These are phyloP conservation scores for Apiotrichum gracile DNA, from an alignment of 1,284 basidiomycete genomes.

Conservation along the genomic window DNA sequence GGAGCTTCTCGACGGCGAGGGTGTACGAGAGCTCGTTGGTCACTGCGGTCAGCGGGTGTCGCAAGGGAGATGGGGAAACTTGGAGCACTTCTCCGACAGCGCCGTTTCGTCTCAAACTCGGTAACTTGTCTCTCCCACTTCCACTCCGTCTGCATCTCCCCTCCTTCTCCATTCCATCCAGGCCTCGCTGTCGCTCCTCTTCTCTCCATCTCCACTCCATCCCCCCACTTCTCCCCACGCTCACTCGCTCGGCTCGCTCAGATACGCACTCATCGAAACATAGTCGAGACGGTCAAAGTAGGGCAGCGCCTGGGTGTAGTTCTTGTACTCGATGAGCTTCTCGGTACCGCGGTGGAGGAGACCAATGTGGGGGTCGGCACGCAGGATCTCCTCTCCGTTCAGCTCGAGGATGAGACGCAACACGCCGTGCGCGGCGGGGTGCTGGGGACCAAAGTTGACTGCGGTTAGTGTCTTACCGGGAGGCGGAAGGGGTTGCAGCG, in stretches of 20 bases:
- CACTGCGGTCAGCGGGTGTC: conserved; percentile 51
- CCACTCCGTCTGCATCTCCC: not conserved
- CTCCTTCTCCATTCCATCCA: not conserved
- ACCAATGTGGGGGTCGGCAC: conserved; percentile 89
- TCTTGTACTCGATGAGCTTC: conserved; percentile 99
- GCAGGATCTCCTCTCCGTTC: conserved; percentile 92
- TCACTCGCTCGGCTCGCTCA: not conserved
- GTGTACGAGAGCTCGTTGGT: conserved; percentile 96
- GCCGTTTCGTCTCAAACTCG: too few relatives aligned
- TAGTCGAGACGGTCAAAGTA: conserved; percentile 99
- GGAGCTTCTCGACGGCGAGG: conserved; percentile 93
- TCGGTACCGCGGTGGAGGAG: conserved; percentile 96
- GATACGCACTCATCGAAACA: conserved; percentile 88
- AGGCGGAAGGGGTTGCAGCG: too few relatives aligned
- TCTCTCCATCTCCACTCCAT: too few relatives aligned
- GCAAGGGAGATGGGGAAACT: too few relatives aligned
- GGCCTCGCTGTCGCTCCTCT: too few relatives aligned
- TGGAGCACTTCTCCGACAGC: too few relatives aligned
- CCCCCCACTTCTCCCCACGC: not conserved
- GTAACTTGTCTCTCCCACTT: too few relatives aligned
- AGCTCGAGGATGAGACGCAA: conserved; percentile 95
- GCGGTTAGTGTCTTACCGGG: not conserved
- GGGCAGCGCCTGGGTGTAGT: conserved; percentile 94
- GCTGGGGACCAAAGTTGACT: conserved; percentile 96
- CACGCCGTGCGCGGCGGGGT: conserved; percentile 98